Conservation (phyloP, 768 basidiomycete species). For the Chalciporus chontae region DNA sequence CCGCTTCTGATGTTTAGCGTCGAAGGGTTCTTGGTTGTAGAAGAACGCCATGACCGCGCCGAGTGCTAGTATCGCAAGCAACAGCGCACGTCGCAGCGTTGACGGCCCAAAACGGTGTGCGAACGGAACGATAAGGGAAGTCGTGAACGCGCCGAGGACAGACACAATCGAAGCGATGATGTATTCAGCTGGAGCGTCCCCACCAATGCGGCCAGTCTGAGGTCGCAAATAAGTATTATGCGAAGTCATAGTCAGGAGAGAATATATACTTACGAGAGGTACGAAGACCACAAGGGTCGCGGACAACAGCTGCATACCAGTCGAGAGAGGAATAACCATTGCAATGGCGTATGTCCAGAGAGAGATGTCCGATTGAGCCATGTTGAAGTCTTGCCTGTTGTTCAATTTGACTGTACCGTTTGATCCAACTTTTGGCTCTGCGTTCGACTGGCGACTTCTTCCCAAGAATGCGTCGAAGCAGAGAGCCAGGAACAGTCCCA, state of each 20-base stretch:
- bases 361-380: slow-evolving; percentile 39
- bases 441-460: slow-evolving; percentile 12
- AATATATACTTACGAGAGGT: slow-evolving; percentile 55
- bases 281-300: slow-evolving; percentile 84
- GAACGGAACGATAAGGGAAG: slow-evolving; percentile 68
- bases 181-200: slow-evolving; percentile 81
- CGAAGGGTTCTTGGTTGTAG: slow-evolving; percentile 61
- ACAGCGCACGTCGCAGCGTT: slow-evolving; percentile 37
- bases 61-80: slow-evolving; percentile 45
- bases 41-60: slow-evolving; percentile 59
- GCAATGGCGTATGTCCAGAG: slow-evolving; percentile 64
- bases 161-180: slow-evolving; percentile 81
- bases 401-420: slow-evolving; percentile 1
- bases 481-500: slow-evolving; percentile 57
- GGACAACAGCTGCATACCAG: slow-evolving; percentile 54
- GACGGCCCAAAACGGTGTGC: slow-evolving; percentile 62
- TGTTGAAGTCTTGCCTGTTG: background rate
- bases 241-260: background rate
- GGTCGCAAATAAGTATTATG: slow-evolving; percentile 3
- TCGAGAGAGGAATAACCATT: slow-evolving; percentile 50
- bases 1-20: slow-evolving; percentile 82
- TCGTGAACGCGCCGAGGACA: slow-evolving; percentile 47
- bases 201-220: slow-evolving; percentile 80
- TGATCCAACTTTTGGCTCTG: background rate
- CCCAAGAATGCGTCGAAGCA: slow-evolving; percentile 45